Evolutionary conservation across 495 filamentous ascomycete species (phyloP).

Genomic region (Neurospora sp.): DNA sequence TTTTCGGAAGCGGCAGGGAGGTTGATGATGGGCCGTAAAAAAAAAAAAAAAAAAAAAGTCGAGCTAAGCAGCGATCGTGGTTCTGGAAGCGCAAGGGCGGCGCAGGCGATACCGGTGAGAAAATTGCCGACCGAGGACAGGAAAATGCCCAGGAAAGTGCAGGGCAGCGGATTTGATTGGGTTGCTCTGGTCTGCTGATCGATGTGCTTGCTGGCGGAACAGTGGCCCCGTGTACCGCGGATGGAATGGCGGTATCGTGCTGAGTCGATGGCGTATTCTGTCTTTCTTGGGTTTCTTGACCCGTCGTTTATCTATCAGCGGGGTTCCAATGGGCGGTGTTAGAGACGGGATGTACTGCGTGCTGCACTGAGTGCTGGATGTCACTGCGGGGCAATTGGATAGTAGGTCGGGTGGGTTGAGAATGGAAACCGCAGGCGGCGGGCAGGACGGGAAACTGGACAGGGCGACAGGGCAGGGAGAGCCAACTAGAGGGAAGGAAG

Average conservation of each 20-base stretch:
- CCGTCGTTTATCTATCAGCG: conserved; percentile 27
- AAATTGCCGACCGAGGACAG: neutral
- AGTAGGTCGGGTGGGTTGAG: conserved; percentile 8
- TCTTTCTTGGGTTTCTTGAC: neutral
- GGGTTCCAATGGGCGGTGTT: conserved; percentile 12
- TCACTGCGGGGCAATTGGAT: conserved; percentile 16
- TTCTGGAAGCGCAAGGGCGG: neutral
- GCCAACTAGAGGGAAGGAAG: neutral
- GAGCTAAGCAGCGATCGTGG: neutral
- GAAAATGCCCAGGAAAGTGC: neutral
- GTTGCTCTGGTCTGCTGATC: neutral
- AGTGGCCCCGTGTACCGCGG: conserved; percentile 14
- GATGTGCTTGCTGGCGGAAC: conserved; percentile 10
- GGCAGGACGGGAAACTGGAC: neutral
- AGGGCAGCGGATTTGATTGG: neutral
- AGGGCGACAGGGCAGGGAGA: conserved; percentile 1
- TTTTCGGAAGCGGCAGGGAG: neutral
- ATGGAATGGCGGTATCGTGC: conserved; percentile 3
- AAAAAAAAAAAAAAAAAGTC: neutral
- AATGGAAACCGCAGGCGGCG: conserved; percentile 7
- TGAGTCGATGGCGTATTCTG: conserved; percentile 16
- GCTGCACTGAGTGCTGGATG: neutral
- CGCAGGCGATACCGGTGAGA: neutral
- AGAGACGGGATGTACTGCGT: conserved; percentile 1
- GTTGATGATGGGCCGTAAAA: neutral